phyloP scores from a whole-genome alignment of 2,329 filamentous ascomycete species.

The Fusarium pseudograminearum region DNA sequence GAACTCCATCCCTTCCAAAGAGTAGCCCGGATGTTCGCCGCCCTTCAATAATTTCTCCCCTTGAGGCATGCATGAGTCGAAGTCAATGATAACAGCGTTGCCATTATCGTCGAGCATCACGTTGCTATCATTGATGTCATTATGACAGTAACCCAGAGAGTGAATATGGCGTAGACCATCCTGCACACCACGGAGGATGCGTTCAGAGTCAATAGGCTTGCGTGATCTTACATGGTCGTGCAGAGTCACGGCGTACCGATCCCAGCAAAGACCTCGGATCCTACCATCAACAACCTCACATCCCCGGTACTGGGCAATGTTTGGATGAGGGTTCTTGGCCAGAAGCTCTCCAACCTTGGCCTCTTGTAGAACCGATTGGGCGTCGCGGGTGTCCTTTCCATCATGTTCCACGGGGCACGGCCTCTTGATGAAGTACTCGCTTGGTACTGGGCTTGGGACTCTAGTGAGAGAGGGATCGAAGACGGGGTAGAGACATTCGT shows the following conservation, averaged over 20 bases:
- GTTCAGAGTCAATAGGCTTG: rapidly evolving
- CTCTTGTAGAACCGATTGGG: not conserved
- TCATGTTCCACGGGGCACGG: too few relatives aligned
- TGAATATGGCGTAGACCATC: not conserved
- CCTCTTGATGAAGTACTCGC: too few relatives aligned
- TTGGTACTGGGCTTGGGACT: too few relatives aligned
- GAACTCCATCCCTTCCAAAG: not conserved
- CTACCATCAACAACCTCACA: not conserved
- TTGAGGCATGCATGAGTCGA: not conserved
- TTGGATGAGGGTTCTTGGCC: not conserved
- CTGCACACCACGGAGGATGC: not conserved
- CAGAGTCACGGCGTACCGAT: not conserved
- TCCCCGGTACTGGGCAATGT: not conserved
- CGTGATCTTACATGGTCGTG: rapidly evolving
- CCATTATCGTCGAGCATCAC: not conserved
- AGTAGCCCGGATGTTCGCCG: not conserved
- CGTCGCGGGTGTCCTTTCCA: too few relatives aligned
- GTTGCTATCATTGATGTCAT: not conserved
- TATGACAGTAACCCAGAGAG: not conserved
- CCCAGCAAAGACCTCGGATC: not conserved
- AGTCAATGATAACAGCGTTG: not conserved
- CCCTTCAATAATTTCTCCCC: not conserved
- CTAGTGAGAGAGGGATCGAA: too few relatives aligned
- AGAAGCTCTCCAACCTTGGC: not conserved
- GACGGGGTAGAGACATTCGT: too few relatives aligned